These are phyloP conservation scores for Volvox reticuliferus DNA, from an alignment of 139 green algal species.

Conservation along the genomic window DNA sequence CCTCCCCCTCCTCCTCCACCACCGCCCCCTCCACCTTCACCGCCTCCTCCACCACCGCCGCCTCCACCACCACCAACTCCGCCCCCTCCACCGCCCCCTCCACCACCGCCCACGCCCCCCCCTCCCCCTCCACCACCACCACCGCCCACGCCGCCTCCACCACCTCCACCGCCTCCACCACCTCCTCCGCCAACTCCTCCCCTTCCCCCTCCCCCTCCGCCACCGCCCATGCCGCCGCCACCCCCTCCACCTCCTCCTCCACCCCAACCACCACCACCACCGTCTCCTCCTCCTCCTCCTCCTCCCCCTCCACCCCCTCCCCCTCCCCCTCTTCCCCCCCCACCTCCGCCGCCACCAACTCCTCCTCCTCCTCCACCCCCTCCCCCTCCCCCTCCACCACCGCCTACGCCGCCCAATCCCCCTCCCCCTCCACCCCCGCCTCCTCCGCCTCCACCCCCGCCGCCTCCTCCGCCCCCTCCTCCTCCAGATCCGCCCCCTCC, in stretches of 20 bases:
- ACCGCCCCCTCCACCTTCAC: neutral
- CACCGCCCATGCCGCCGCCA: neutral
- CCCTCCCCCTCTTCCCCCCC: neutral
- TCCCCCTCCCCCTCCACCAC: neutral
- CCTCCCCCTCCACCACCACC: neutral
- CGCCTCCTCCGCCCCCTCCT: neutral
- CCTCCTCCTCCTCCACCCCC: neutral
- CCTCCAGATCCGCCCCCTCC: neutral
- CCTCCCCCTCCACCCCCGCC: neutral
- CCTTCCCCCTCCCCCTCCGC: neutral
- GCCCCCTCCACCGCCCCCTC: neutral
- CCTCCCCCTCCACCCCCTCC: neutral
- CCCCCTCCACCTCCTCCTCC: neutral
- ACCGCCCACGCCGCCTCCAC: neutral
- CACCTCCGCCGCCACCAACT: neutral
- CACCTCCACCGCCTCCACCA: neutral
- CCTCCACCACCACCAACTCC: neutral
- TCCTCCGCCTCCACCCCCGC: neutral
- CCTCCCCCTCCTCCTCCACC: neutral
- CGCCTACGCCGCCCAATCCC: neutral
- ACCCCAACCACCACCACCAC: neutral
- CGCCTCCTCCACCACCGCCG: neutral
- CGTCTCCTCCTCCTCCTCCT: neutral
- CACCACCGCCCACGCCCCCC: neutral
- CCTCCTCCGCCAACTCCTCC: neutral